These are phyloP conservation scores for Colletotrichum musae DNA, from an alignment of 2,329 filamentous ascomycete species.

Conservation along the genomic window DNA sequence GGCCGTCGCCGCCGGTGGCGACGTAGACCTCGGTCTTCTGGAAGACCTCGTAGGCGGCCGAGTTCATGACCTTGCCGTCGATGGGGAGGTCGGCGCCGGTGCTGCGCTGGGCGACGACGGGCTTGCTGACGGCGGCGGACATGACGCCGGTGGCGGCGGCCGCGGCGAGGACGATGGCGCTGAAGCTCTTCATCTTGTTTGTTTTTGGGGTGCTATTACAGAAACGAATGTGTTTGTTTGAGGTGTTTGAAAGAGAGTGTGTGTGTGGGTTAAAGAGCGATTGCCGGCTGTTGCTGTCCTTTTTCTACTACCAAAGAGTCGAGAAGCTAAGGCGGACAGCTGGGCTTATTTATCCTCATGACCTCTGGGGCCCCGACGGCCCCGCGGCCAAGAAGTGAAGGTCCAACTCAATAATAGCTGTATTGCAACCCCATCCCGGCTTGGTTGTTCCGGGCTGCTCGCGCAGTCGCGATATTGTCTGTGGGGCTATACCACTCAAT, in stretches of 20 bases:
- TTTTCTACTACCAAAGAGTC: not conserved
- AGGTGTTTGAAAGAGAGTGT: constrained; percentile 6
- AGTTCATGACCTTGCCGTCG: constrained; percentile 7
- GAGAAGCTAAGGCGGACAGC: not conserved
- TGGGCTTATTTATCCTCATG: constrained; percentile 24
- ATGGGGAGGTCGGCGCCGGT: not conserved
- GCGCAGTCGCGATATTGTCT: constrained; percentile 12
- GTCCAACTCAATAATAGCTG: constrained; percentile 1
- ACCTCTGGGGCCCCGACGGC: not conserved
- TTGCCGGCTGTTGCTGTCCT: not conserved
- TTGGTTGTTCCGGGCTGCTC: not conserved
- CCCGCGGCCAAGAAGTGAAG: not conserved
- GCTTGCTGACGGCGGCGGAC: constrained; percentile 22
- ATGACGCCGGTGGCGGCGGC: constrained; percentile 28
- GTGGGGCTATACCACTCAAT: constrained; percentile 5
- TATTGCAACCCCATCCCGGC: constrained; percentile 12
- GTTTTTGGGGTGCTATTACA: not conserved
- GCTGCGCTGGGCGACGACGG: not conserved
- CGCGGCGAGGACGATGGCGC: constrained; percentile 22
- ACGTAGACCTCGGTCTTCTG: constrained; percentile 2
- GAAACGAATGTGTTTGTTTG: constrained; percentile 18
- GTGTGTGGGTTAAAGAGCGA: constrained; percentile 8
- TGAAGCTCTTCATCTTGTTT: constrained; percentile 37
- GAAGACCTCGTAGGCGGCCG: constrained; percentile 25
- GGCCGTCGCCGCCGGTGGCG: not conserved